phyloP scores from a whole-genome alignment of 2,329 filamentous ascomycete species.

The Ophiostoma triangulosporum region DNA sequence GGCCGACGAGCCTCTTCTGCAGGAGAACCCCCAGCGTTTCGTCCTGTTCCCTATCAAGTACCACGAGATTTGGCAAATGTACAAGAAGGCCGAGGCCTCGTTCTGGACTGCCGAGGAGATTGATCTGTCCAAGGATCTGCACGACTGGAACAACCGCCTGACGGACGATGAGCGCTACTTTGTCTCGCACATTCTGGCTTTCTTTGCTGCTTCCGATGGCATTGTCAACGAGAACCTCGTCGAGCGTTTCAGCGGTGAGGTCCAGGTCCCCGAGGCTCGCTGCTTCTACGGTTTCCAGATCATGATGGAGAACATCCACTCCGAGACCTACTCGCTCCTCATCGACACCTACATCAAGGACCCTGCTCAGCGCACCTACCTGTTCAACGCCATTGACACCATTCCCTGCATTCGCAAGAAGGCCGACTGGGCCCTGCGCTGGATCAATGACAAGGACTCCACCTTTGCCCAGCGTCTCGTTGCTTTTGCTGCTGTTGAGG shows the following conservation, averaged over 20 bases:
- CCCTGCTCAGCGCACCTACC: slow-evolving; percentile 79
- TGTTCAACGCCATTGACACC: slow-evolving; percentile 98
- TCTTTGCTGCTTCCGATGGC: slow-evolving; percentile 96
- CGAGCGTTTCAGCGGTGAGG: slow-evolving; percentile 92
- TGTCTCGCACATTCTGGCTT: slow-evolving; percentile 94
- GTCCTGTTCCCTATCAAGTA: slow-evolving; percentile 99
- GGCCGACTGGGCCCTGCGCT: slow-evolving; percentile 91
- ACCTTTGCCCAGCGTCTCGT: slow-evolving; percentile 93
- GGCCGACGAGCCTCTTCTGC: slow-evolving; percentile 75
- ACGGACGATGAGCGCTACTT: slow-evolving; percentile 98
- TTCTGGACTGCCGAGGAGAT: slow-evolving; percentile 99
- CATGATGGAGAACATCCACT: slow-evolving; percentile 99
- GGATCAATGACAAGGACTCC: slow-evolving; percentile 88
- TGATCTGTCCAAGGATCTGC: slow-evolving; percentile 94
- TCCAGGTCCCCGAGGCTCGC: slow-evolving; percentile 92
- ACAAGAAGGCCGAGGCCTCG: slow-evolving; percentile 98
- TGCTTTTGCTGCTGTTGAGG: slow-evolving; percentile 94
- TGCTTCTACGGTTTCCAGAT: slow-evolving; percentile 99
- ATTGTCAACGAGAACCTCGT: slow-evolving; percentile 99
- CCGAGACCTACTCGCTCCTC: slow-evolving; percentile 96
- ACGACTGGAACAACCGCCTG: slow-evolving; percentile 97
- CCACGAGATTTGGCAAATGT: slow-evolving; percentile 99
- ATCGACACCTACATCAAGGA: slow-evolving; percentile 99
- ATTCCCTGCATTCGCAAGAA: slow-evolving; percentile 98
- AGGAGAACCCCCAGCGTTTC: slow-evolving; percentile 92